Evolutionary conservation across 2,329 filamentous ascomycete species (phyloP), one percentile per base, ranked within the genome.

Genomic region (Orbilia brochopaga): DNA sequence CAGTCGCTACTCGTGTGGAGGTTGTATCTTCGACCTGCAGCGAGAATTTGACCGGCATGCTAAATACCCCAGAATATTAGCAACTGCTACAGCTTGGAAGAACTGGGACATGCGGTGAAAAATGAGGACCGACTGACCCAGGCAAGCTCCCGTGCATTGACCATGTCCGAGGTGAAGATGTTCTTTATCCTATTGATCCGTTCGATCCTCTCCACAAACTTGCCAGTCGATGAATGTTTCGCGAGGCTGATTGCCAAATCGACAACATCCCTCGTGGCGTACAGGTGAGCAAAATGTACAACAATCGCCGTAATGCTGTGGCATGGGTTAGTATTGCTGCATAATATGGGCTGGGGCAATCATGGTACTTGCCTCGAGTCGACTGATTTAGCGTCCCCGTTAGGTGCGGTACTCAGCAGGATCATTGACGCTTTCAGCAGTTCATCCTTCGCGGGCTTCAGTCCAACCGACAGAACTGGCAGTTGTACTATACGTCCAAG

Each of bases 241-340:
- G 61, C 62, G 32, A 62, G 48, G 19, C 62, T 63, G 40, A 65
- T 67, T 15, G 69, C 57, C 17, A 65, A 19, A 17, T 64, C 61
- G 21, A 64, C 61, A 30, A 64, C 61, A 23, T 72, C 61, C 17
- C 61, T 72, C 23, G 75, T 74, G 2, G 75, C 74, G 24, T 77
- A 75, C 15, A 77, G 75, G 48, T 77, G 75, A 2, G 75, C 75
- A 42, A 76, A 77, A 51, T 77, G 75, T 23, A 75, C 74, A 59
- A 76, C 76, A 13, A 77, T 72, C 40, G 74, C 62, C 2, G 75
- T 70, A 23, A 76, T 73, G 57, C 75, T 76, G 46, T 46, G 13
- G 5, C 24, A 35, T 13, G 40, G 52, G 61, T 65, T 73, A 61
- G 58, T 11, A 19, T 19, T 35, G 4, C 15, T 7, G 37, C 17